phyloP scores from a whole-genome alignment of 179 eudicot species.

The Silene vulgaris region DNA sequence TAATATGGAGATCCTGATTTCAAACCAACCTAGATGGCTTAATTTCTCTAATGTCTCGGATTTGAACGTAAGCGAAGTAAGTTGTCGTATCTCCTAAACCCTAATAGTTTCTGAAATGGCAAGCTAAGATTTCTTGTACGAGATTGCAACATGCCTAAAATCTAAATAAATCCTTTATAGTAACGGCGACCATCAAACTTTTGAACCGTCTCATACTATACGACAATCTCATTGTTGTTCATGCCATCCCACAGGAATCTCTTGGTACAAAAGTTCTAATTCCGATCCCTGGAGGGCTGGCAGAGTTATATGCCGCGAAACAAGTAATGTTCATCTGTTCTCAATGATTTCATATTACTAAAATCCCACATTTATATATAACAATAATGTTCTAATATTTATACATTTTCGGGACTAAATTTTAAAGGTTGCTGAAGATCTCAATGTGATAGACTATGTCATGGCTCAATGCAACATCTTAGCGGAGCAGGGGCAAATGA shows the following conservation, averaged over 20 bases:
- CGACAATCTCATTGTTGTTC: not conserved
- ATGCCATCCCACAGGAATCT: conserved; percentile 37
- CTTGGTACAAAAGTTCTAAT: conserved; percentile 63
- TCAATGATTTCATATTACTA: not conserved
- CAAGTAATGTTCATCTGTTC: conserved; percentile 39
- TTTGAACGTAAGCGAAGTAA: conserved; percentile 40
- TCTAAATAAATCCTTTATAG: not conserved
- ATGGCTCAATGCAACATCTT: conserved; percentile 47
- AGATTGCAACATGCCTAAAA: not conserved
- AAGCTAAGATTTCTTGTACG: too few relatives aligned
- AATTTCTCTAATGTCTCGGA: conserved; percentile 57
- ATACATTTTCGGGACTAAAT: not conserved
- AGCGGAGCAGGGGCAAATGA: conserved; percentile 47
- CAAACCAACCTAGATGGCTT: conserved; percentile 77
- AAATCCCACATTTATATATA: not conserved
- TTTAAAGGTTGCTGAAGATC: conserved; percentile 64
- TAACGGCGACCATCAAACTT: not conserved
- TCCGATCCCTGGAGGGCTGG: conserved; percentile 63
- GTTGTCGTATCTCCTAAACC: not conserved
- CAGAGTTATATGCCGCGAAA: conserved; percentile 70
- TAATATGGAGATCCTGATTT: conserved; percentile 54
- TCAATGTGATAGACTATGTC: conserved; percentile 50
- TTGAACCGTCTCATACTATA: not conserved
- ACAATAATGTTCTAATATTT: not conserved
- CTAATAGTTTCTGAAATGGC: too few relatives aligned